phyloP scores from a whole-genome alignment of 2,329 filamentous ascomycete genomes.

The Xylaria sp. region DNA sequence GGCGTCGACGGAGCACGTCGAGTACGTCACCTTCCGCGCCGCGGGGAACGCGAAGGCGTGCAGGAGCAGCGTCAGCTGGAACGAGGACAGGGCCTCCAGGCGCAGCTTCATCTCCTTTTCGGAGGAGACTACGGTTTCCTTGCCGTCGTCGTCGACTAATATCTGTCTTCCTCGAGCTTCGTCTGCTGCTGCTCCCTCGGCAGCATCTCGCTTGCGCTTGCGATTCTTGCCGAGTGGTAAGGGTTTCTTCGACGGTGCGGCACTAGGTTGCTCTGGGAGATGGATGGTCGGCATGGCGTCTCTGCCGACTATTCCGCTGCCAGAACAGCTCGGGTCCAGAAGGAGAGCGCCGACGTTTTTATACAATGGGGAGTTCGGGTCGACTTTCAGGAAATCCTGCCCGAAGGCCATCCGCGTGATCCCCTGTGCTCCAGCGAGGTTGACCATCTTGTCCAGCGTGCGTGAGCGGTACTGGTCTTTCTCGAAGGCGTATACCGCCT shows the following conservation, averaged over 20 bases:
- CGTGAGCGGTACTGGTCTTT: constrained; percentile 76
- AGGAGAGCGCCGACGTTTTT: constrained; percentile 81
- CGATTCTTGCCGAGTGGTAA: constrained; percentile 47
- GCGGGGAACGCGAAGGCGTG: constrained; percentile 87
- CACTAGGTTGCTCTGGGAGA: constrained; percentile 58
- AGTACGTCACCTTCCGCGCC: constrained; percentile 84
- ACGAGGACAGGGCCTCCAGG: constrained; percentile 67
- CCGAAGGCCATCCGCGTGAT: constrained; percentile 76
- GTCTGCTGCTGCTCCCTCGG: constrained; percentile 43
- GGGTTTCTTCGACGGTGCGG: constrained; percentile 54
- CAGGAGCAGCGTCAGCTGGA: constrained; percentile 83
- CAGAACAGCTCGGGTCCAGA: constrained; percentile 94
- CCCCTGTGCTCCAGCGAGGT: constrained; percentile 74
- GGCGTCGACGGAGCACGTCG: constrained; percentile 88
- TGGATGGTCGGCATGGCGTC: constrained; percentile 79
- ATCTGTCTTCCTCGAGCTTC: constrained; percentile 43
- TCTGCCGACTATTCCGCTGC: constrained; percentile 91
- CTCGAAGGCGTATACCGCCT: constrained; percentile 80
- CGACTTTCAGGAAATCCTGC: constrained; percentile 83
- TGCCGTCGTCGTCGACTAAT: constrained; percentile 67
- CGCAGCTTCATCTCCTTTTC: constrained; percentile 58
- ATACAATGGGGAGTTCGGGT: constrained; percentile 72
- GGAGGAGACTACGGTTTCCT: constrained; percentile 62
- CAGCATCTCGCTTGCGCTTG: constrained; percentile 59
- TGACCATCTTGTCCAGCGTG: constrained; percentile 87